Percentiles rank a stretch among this genome's conserved stretches.
phyloP scores from a whole-genome alignment of 768 basidiomycete genomes.

The Fomitopsis serialis region DNA sequence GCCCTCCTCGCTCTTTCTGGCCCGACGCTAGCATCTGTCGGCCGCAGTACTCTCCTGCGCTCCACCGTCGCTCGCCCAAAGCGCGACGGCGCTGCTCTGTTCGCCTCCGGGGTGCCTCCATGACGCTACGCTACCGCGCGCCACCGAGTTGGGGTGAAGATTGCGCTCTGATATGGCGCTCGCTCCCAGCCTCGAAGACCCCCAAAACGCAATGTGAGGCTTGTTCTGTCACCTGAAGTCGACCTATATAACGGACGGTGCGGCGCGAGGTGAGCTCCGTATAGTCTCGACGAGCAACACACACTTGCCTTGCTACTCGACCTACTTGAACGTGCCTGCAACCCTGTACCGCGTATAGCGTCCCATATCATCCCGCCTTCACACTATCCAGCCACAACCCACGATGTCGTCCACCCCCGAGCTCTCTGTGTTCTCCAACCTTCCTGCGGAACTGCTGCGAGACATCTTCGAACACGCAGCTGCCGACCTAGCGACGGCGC shows the following conservation, averaged over 20 bases:
- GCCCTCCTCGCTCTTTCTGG: neutral
- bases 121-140: neutral
- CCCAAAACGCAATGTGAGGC: neutral
- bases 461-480: slow-evolving; percentile 33
- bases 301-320: neutral
- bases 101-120: neutral
- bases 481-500: slow-evolving; percentile 21
- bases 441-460: slow-evolving; percentile 31
- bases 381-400: neutral
- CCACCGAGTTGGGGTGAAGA: slow-evolving; percentile 4
- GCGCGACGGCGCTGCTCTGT: neutral
- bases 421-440: slow-evolving; percentile 16
- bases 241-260: neutral
- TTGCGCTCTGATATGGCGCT: neutral
- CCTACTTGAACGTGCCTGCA: neutral
- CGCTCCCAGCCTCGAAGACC: neutral
- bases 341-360: neutral
- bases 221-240: neutral
- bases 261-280: neutral
- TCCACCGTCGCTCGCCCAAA: neutral
- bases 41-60: neutral
- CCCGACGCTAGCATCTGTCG: neutral
- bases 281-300: neutral
- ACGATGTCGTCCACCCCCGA: neutral
- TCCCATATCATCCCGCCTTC: neutral